Conservation (phyloP, 2,329 filamentous ascomycete genomes). For the Cladosporium sp. region DNA sequence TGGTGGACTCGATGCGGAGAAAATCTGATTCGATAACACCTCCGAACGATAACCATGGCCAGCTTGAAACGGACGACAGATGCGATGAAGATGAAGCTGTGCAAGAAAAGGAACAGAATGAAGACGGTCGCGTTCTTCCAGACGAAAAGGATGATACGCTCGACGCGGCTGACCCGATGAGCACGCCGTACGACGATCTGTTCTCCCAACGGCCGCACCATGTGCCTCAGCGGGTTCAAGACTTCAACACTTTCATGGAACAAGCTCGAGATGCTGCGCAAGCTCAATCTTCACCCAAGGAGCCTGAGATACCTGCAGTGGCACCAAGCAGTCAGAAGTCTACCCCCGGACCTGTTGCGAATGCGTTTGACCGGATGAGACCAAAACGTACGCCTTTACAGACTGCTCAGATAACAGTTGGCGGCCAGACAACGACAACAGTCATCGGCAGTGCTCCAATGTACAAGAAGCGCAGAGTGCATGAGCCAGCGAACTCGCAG, state of each 20-base stretch:
- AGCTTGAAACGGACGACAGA: not conserved
- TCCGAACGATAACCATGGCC: not conserved
- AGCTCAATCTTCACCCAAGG: not conserved
- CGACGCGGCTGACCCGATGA: constrained; percentile 21
- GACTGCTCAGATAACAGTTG: constrained; percentile 69
- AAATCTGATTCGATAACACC: not conserved
- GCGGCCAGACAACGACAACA: constrained; percentile 59
- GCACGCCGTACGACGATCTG: constrained; percentile 21
- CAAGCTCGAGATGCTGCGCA: constrained; percentile 2
- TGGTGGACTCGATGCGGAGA: not conserved
- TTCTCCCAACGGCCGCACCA: constrained; percentile 22
- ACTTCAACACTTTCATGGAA: constrained; percentile 35
- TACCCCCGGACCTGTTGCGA: constrained; percentile 46
- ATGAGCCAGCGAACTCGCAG: constrained; percentile 33
- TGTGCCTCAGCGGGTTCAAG: constrained; percentile 26
- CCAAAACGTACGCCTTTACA: constrained; percentile 57
- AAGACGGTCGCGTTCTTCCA: too few species aligned
- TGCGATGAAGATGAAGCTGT: not conserved
- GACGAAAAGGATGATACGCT: constrained; percentile 2
- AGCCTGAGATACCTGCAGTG: constrained; percentile 27
- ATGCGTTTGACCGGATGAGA: constrained; percentile 59
- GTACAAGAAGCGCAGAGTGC: constrained; percentile 41
- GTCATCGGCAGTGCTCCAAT: constrained; percentile 50
- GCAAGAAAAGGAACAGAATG: not conserved
- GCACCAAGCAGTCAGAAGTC: constrained; percentile 25